A percentile compares a stretch with the other conserved stretches of the same genome.
These are phyloP conservation scores for Crithidia fasciculata DNA, from an alignment of 208 protist species.

Conservation along the genomic window DNA sequence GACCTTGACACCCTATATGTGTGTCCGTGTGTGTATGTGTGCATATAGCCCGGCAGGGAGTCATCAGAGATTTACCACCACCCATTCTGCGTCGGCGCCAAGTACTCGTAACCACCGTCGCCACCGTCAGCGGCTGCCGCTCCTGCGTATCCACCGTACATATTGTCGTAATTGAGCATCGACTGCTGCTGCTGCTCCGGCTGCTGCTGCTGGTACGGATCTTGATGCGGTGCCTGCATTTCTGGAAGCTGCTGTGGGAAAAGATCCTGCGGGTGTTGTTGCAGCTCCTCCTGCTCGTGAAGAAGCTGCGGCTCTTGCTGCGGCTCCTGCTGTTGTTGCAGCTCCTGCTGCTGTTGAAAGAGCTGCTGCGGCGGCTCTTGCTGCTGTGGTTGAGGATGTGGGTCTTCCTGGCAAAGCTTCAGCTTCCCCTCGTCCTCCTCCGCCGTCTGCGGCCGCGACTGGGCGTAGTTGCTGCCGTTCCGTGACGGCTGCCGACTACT, in stretches of 20 bases:
- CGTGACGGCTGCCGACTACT: too few relatives aligned
- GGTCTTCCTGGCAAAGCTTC: background rate
- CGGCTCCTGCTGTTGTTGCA: background rate
- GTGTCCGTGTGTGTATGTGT: too few relatives aligned
- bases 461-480: too few relatives aligned
- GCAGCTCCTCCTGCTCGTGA: background rate
- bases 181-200: constrained; percentile 2
- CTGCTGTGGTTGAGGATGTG: background rate
- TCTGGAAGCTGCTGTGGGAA: background rate
- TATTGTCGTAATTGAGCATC: constrained; percentile 4
- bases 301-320: background rate
- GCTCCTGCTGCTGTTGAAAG: background rate
- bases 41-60: too few relatives aligned
- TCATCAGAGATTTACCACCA: too few relatives aligned
- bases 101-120: background rate
- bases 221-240: background rate
- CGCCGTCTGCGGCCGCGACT: too few relatives aligned
- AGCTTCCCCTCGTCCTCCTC: too few relatives aligned
- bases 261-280: background rate
- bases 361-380: background rate
- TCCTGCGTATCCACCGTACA: constrained; percentile 1
- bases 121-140: background rate
- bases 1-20: too few relatives aligned
- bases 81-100: background rate
- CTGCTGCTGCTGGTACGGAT: background rate